Evolutionary conservation across 371 early-diverging fungal species (phyloP).

Genomic region (Vairimorpha necatrix): DNA sequence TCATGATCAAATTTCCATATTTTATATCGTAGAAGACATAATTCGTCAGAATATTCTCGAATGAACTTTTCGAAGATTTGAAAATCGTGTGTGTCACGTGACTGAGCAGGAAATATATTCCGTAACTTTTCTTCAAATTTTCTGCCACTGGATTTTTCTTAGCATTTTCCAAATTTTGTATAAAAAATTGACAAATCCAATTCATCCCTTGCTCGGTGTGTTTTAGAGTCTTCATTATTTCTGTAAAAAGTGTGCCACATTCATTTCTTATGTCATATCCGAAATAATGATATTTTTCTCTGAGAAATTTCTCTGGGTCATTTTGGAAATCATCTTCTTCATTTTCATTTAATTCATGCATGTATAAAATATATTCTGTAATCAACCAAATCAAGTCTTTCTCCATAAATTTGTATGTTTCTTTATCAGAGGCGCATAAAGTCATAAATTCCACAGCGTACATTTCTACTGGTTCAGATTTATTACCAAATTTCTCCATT

Average conservation of each 20-base stretch:
- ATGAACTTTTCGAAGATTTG: conserved; percentile 30
- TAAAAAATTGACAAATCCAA: conserved; percentile 33
- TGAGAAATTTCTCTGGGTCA: conserved; percentile 57
- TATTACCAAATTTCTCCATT: background rate
- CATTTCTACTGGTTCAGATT: conserved; percentile 21
- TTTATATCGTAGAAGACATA: conserved; percentile 48
- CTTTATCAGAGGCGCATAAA: conserved; percentile 28
- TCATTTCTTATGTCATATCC: conserved; percentile 22
- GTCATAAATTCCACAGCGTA: conserved; percentile 46
- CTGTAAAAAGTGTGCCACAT: conserved; percentile 49
- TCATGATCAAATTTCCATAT: conserved; percentile 42
- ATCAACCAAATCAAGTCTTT: conserved; percentile 38
- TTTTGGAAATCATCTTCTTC: conserved; percentile 56
- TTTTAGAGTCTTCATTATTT: conserved; percentile 48
- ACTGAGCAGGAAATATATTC: conserved; percentile 55
- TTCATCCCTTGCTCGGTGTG: conserved; percentile 29
- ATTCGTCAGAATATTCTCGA: conserved; percentile 42
- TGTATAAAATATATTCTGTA: conserved; percentile 52
- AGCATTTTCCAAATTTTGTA: conserved; percentile 23
- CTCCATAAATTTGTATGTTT: conserved; percentile 36
- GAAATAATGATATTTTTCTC: conserved; percentile 57
- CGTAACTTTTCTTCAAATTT: conserved; percentile 42
- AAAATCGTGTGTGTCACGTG: conserved; percentile 32
- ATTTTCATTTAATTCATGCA: conserved; percentile 39
- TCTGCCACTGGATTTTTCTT: conserved; percentile 26